phyloP scores from a whole-genome alignment of 768 basidiomycete genomes.

The Suillus luteus region DNA sequence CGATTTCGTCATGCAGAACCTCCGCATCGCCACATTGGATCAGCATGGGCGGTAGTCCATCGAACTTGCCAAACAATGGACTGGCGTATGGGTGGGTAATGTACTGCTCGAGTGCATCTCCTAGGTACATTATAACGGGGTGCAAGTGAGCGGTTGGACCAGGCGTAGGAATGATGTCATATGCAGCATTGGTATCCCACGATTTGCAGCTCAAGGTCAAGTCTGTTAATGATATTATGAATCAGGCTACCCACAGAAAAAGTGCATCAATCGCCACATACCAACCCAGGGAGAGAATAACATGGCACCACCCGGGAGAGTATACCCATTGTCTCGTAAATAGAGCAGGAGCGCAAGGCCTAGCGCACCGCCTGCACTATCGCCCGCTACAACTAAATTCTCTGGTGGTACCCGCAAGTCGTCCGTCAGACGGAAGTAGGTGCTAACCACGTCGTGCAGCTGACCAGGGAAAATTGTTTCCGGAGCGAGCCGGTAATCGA shows the following conservation, averaged over 20 bases:
- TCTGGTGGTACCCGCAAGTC: conserved; percentile 90
- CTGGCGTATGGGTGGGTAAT: conserved; percentile 96
- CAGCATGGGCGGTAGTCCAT: conserved; percentile 84
- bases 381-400: conserved; percentile 87
- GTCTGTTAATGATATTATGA: conserved; percentile 45
- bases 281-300: conserved; percentile 97
- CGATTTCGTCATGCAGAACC: conserved; percentile 92
- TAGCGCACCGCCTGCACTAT: conserved; percentile 93
- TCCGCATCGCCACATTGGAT: conserved; percentile 94
- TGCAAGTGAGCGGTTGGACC: conserved; percentile 81
- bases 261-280: conserved; percentile 41
- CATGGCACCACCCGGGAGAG: conserved; percentile 82
- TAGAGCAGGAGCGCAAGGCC: conserved; percentile 88
- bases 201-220: conserved; percentile 97
- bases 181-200: conserved; percentile 94
- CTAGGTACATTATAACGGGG: conserved; percentile 92
- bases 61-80: conserved; percentile 89
- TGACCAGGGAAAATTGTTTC: conserved; percentile 95
- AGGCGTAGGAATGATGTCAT: conserved; percentile 79
- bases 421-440: conserved; percentile 84
- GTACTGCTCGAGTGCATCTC: conserved; percentile 75
- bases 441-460: conserved; percentile 79
- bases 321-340: conserved; percentile 87
- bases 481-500: conserved; percentile 95
- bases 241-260: conserved; percentile 8